Conservation (phyloP, 2,329 filamentous ascomycete species). For the Cladosporium sp. region DNA sequence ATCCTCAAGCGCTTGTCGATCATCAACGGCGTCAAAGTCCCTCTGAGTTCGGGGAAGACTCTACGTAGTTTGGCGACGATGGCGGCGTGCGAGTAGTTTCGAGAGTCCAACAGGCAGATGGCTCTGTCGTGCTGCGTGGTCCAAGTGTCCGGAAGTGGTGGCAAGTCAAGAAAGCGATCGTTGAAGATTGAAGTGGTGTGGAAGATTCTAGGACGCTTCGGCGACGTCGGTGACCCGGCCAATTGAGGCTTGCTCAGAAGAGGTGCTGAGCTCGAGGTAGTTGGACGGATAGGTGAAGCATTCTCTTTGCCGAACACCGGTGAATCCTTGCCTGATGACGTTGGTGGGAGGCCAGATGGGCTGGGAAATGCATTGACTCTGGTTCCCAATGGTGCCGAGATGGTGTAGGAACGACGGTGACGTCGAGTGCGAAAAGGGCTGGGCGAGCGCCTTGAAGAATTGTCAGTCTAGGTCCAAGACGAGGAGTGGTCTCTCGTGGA, state of each 20-base stretch:
- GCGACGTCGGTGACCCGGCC: not conserved
- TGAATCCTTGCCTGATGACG: not conserved
- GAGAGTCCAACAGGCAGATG: constrained; percentile 31
- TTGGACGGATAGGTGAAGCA: not conserved
- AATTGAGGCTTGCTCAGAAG: not conserved
- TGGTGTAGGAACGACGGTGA: constrained; percentile 11
- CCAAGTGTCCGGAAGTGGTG: constrained; percentile 27
- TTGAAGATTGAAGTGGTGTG: constrained; percentile 14
- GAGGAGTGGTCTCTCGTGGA: not conserved
- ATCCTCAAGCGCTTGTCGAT: constrained; percentile 31
- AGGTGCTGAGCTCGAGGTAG: constrained; percentile 5
- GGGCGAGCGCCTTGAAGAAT: not conserved
- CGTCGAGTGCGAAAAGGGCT: constrained; percentile 2
- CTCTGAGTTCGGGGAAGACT: constrained; percentile 25
- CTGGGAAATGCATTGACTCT: constrained; percentile 10
- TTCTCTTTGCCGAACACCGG: constrained; percentile 7
- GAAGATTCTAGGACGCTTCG: constrained; percentile 7
- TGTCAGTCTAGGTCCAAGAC: not conserved
- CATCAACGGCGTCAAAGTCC: constrained; percentile 26
- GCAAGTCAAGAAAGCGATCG: constrained; percentile 23
- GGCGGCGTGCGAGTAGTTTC: constrained; percentile 21
- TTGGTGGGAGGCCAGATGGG: constrained; percentile 1
- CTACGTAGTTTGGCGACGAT: constrained; percentile 27
- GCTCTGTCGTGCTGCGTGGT: constrained; percentile 26
- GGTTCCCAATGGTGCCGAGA: constrained; percentile 5